Conservation (phyloP, 2,329 filamentous ascomycete genomes). For the Xylaria sp. region DNA sequence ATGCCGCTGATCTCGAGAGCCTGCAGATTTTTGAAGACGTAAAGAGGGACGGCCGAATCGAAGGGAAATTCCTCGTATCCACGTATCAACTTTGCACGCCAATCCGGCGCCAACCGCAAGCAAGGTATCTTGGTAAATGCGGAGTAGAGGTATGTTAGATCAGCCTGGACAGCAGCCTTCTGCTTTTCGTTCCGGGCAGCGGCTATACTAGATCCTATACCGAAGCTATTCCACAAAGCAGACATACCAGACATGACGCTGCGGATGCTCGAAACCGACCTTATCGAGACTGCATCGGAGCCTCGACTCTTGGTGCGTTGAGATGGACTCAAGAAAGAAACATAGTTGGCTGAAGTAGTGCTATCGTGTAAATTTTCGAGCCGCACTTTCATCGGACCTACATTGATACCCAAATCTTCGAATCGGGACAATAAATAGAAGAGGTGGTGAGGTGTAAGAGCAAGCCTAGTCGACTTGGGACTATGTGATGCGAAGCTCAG, state of each 20-base stretch:
- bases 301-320: conserved; percentile 82
- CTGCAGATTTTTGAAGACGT: conserved; percentile 96
- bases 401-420: conserved; percentile 88
- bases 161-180: conserved; percentile 84
- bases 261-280: conserved; percentile 94
- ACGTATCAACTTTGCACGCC: conserved; percentile 86
- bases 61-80: conserved; percentile 99
- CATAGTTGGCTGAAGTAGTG: conserved; percentile 87
- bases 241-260: conserved; percentile 99
- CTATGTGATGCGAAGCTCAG: conserved; percentile 86
- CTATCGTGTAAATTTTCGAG: conserved; percentile 94
- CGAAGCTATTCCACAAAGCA: conserved; percentile 88
- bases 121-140: conserved; percentile 98
- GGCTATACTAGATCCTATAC: conserved; percentile 81
- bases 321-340: conserved; percentile 89
- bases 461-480: conserved; percentile 89
- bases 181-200: conserved; percentile 88
- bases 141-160: conserved; percentile 96
- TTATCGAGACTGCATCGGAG: conserved; percentile 89
- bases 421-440: conserved; percentile 97
- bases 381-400: conserved; percentile 95
- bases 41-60: conserved; percentile 94
- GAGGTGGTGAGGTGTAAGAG: conserved; percentile 93
- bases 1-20: conserved; percentile 94
- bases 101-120: conserved; percentile 89